These are phyloP conservation scores for Rhodotorula kratochvilovae DNA, from an alignment of 768 basidiomycete genomes.

Conservation along the genomic window DNA sequence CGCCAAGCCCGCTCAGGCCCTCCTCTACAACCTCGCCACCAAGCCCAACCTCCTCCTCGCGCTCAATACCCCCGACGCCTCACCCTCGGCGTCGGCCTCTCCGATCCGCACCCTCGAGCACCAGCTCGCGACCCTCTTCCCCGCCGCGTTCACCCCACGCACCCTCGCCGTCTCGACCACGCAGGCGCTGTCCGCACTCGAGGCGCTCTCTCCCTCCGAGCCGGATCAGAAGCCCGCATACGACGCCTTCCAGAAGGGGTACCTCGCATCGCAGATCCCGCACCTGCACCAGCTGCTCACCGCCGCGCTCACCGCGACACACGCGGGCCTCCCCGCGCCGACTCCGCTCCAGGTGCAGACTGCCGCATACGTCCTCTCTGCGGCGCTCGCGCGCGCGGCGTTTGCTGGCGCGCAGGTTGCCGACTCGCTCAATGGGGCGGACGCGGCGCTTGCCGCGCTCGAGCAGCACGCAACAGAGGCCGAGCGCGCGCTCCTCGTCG, in stretches of 20 bases:
- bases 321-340: background rate
- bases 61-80: conserved; percentile 17
- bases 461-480: background rate
- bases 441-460: conserved; percentile 2
- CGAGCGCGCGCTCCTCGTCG: background rate
- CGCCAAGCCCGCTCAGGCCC: background rate
- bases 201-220: conserved; percentile 19
- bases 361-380: conserved; percentile 11
- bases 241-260: conserved; percentile 19
- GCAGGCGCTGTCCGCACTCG: conserved; percentile 23
- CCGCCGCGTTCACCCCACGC: background rate
- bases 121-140: conserved; percentile 14
- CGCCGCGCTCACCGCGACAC: background rate
- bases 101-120: conserved; percentile 11
- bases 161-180: conserved; percentile 21
- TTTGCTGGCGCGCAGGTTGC: conserved; percentile 18
- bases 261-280: conserved; percentile 28
- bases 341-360: conserved; percentile 12
- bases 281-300: conserved; percentile 18
- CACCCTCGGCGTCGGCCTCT: background rate
- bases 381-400: conserved; percentile 11
- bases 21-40: conserved; percentile 13
- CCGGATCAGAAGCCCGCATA: background rate
- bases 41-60: conserved; percentile 34
- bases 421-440: conserved; percentile 7